phyloP scores from a whole-genome alignment of 257 asterid species.

The Coffea canephora region DNA sequence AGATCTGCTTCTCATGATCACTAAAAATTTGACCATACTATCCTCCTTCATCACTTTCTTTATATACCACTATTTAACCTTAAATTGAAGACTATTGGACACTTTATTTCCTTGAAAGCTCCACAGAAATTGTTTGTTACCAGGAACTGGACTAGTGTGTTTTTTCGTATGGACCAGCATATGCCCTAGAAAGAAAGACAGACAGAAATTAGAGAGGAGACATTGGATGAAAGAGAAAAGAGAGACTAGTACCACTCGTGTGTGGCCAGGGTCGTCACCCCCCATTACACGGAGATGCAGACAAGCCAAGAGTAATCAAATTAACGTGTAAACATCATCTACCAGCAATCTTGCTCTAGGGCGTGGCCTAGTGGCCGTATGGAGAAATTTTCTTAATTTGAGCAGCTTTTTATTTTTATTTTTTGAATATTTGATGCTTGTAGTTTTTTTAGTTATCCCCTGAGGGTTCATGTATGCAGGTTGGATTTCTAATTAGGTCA shows the following conservation, averaged over 20 bases:
- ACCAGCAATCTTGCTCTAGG: background rate
- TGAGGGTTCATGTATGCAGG: background rate
- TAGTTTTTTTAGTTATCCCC: no score
- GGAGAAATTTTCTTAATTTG: background rate
- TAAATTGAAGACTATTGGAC: slow-evolving; percentile 5
- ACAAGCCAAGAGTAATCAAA: slow-evolving; percentile 10
- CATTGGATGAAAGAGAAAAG: background rate
- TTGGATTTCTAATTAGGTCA: background rate
- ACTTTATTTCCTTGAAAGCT: slow-evolving; percentile 12
- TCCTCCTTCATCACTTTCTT: background rate
- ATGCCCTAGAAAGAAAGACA: slow-evolving; percentile 7
- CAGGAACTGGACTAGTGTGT: background rate
- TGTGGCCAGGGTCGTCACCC: slow-evolving; percentile 8
- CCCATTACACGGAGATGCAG: background rate
- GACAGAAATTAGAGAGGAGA: background rate
- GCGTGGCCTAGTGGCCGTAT: background rate
- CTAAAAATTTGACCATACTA: slow-evolving; percentile 2
- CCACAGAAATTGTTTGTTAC: slow-evolving; percentile 5
- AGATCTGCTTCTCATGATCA: background rate
- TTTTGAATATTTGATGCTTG: no score
- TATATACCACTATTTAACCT: background rate
- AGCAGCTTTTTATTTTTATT: no score
- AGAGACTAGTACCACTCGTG: background rate
- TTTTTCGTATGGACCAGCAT: slow-evolving; percentile 5
- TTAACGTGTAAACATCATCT: background rate